phyloP scores from a whole-genome alignment of 805 yeast genomes.

The Saturnispora diversa region DNA sequence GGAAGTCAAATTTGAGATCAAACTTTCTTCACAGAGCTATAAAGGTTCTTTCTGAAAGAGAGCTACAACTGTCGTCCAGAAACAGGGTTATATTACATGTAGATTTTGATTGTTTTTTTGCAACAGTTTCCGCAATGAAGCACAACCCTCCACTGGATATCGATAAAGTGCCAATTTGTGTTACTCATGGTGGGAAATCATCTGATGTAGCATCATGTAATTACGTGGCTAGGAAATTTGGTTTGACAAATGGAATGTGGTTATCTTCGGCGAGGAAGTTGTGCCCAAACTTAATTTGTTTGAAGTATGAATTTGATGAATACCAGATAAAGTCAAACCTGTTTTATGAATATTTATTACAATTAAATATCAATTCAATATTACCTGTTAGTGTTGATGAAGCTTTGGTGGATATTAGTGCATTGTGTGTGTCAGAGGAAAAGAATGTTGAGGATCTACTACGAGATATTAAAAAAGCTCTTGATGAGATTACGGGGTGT shows the following conservation, averaged over 20 bases:
- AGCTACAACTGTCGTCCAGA: not conserved
- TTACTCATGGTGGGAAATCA: constrained; percentile 47
- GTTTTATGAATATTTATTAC: constrained; percentile 54
- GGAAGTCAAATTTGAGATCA: constrained; percentile 70
- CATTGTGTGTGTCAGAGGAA: constrained; percentile 21
- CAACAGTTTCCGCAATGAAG: constrained; percentile 64
- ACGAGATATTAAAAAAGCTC: constrained; percentile 31
- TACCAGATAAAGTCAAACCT: constrained; percentile 59
- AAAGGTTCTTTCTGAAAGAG: constrained; percentile 15
- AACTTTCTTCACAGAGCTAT: constrained; percentile 48
- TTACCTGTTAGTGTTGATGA: constrained; percentile 91
- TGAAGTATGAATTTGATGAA: constrained; percentile 67
- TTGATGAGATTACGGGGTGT: constrained; percentile 45
- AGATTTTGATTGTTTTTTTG: constrained; percentile 93
- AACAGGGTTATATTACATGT: constrained; percentile 53
- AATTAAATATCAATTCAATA: constrained; percentile 40
- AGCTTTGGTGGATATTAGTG: constrained; percentile 74
- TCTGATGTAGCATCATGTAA: constrained; percentile 92
- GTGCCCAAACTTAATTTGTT: constrained; percentile 53
- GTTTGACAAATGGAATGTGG: constrained; percentile 91
- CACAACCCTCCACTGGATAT: constrained; percentile 44
- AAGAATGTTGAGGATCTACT: constrained; percentile 24
- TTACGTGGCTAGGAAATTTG: constrained; percentile 71
- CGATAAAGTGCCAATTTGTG: constrained; percentile 48
- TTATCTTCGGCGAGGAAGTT: constrained; percentile 50